A percentile compares a stretch with the other conserved stretches of the same genome.
Evolutionary conservation across 208 protist species (phyloP).

Genomic region (Naegleria gruberi): DNA sequence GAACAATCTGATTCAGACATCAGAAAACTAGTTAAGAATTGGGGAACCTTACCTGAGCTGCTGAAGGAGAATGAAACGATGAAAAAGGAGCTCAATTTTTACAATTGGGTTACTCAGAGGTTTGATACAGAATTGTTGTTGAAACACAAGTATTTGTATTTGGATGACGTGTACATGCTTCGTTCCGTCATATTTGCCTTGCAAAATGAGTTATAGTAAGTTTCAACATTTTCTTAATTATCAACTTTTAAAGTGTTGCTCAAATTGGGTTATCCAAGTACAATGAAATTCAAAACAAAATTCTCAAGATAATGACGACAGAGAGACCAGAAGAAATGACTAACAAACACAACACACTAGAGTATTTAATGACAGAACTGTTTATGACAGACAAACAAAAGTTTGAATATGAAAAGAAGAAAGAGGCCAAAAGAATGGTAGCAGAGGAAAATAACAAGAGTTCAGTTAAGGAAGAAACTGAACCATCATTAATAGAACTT

Average conservation of each 20-base stretch:
- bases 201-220: not conserved
- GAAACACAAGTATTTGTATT: not conserved
- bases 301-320: not conserved
- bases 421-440: not conserved
- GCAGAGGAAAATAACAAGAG: not conserved
- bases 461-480: not conserved
- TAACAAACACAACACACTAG: not conserved
- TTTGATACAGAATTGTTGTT: not conserved
- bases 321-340: not conserved
- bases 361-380: not conserved
- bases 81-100: not conserved
- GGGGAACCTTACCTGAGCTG: not conserved
- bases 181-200: not conserved
- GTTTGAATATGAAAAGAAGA: not conserved
- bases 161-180: not conserved
- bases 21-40: not conserved
- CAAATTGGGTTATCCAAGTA: not conserved
- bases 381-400: not conserved
- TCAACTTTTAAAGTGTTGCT: not conserved
- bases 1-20: not conserved
- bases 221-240: not conserved
- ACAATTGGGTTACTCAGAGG: not conserved
- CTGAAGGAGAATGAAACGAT: not conserved
- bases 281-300: not conserved
- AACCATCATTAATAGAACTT: not conserved